Evolutionary conservation across 208 protist genomes (phyloP), one percentile per base, ranked within the genome.

Genomic region (Blastocrithidia nonstop): DNA sequence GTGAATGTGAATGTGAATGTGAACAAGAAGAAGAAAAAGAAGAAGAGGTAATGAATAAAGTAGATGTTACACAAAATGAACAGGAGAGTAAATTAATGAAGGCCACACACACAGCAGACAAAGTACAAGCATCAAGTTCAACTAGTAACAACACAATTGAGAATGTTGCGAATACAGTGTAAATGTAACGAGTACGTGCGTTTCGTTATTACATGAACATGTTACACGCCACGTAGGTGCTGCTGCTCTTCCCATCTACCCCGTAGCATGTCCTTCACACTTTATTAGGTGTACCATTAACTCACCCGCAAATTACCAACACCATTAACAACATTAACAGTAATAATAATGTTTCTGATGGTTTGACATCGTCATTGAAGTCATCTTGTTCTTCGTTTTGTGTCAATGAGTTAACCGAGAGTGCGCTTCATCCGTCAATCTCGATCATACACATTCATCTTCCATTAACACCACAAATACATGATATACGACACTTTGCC

Each of bases 121-220:
- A 27, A 28, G 17, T 7, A 40, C 3, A 29, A 44, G 0, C 25
- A 15, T 4, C 2, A 39, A 38, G 39, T 31, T 4, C 33, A 6
- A 13, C 23, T 20, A n/a, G 9, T 11, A 3, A 13, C 4, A 32
- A 6, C 6, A 37, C 15, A 4, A 1, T 36, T 33, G 20, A 6
- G 5, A 0, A 45, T 57, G 29, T 48, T 64, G 50, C 54, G 33
- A 9, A 3, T n/a, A 35, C 5, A 16, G 47, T 50, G 15, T 42
- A 42, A 4, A 15, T 37, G 26, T 52, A 45, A 35, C 47, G 28
- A 0, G 54, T 80, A 48, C 53, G 54, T 41, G 46, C 52, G 7
- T 55, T 79, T 7, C 59, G 60, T 40, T 84, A 79, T 50, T 82
- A 82, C 44, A 31, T 84, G 37, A 54, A 68, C 53, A 56, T 69